Evolutionary conservation across 202 grass and related monocot species (phyloP).

Genomic region (Carex sylvatica): DNA sequence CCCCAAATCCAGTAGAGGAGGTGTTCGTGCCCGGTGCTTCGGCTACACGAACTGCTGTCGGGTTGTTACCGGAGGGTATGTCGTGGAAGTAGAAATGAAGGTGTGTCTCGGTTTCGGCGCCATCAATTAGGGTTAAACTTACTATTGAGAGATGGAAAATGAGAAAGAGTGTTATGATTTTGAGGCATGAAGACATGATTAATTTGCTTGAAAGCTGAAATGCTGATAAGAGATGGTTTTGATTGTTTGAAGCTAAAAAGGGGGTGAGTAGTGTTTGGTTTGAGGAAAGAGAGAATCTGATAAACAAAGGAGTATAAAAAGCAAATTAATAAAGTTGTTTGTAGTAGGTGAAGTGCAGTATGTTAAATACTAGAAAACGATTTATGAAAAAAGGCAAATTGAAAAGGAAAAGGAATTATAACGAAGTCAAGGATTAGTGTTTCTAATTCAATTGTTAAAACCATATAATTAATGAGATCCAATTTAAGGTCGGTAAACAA

Average conservation of each 20-base stretch:
- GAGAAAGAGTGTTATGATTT: constrained; percentile 4
- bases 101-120: constrained; percentile 38
- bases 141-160: not conserved
- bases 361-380: not conserved
- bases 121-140: not conserved
- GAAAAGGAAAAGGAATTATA: not conserved
- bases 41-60: constrained; percentile 58
- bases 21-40: constrained; percentile 23
- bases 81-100: constrained; percentile 80
- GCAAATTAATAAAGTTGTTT: not conserved
- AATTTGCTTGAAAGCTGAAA: not conserved
- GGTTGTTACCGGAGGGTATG: constrained; percentile 44
- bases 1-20: constrained; percentile 50
- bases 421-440: not conserved
- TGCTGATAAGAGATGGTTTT: not conserved
- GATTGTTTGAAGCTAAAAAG: not conserved
- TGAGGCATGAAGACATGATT: not conserved
- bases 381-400: not conserved
- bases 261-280: constrained; percentile 11
- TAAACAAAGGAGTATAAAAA: not conserved
- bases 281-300: too few relatives aligned
- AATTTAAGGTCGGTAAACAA: not conserved
- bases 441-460: not conserved
- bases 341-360: not conserved
- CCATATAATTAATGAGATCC: not conserved